Percentiles rank a stretch among this genome's conserved stretches.
Conservation (phyloP, 2,329 filamentous ascomycete species). For the Aspergillus hiratsukae region DNA sequence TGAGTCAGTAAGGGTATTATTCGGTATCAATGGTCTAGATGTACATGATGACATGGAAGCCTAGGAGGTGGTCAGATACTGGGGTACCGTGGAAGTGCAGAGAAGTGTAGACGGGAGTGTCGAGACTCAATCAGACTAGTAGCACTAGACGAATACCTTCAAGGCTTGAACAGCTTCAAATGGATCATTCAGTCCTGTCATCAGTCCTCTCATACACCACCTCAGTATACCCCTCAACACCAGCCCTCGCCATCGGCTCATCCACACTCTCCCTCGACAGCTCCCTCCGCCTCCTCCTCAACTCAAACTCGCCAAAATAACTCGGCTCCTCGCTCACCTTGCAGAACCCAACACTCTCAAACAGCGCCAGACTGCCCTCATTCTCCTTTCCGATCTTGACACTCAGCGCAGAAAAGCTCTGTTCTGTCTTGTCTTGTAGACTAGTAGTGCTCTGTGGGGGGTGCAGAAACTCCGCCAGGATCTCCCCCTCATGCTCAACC, state of each 20-base stretch:
- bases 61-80: neutral
- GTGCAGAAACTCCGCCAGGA: constrained; percentile 63
- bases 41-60: neutral
- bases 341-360: constrained; percentile 57
- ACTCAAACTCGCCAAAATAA: constrained; percentile 66
- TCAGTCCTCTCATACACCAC: constrained; percentile 32
- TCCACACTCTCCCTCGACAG: constrained; percentile 24
- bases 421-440: no score
- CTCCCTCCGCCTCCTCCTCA: constrained; percentile 37
- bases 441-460: no score
- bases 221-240: constrained; percentile 36
- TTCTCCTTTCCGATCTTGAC: constrained; percentile 61
- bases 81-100: neutral
- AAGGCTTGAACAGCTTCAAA: no score
- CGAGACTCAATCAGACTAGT: no score
- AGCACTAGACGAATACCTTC: no score
- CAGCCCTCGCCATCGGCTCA: constrained; percentile 26
- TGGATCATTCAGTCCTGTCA: constrained; percentile 7
- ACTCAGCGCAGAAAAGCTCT: no score
- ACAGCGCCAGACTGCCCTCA: constrained; percentile 53
- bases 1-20: neutral
- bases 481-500: constrained; percentile 44
- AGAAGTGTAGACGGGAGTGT: no score
- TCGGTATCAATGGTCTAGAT: neutral
- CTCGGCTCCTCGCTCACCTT: constrained; percentile 50